Percentiles rank a stretch among this genome's conserved stretches.
phyloP scores from a whole-genome alignment of 371 early-diverging fungal genomes.

The Coemansia sp. region DNA sequence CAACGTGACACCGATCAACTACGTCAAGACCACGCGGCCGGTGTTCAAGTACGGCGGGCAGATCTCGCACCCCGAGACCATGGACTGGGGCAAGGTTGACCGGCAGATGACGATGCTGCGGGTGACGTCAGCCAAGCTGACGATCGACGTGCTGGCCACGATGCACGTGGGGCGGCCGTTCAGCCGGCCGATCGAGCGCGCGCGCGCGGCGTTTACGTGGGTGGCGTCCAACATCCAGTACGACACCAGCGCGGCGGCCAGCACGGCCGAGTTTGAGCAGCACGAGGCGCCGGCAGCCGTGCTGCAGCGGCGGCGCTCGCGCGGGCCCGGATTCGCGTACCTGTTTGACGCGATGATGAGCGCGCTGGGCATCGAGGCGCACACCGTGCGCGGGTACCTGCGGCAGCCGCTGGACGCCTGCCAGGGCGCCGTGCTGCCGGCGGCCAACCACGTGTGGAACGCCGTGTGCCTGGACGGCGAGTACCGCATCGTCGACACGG shows the following conservation, averaged over 20 bases:
- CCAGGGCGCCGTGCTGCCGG: slow-evolving; percentile 46
- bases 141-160: slow-evolving; percentile 44
- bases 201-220: slow-evolving; percentile 51
- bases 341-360: slow-evolving; percentile 49
- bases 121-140: slow-evolving; percentile 37
- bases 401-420: slow-evolving; percentile 49
- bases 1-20: slow-evolving; percentile 42
- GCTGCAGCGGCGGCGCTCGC: slow-evolving; percentile 48
- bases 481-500: slow-evolving; percentile 50
- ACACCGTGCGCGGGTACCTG: slow-evolving; percentile 50
- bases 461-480: slow-evolving; percentile 53
- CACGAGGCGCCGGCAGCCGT: slow-evolving; percentile 43
- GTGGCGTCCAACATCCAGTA: slow-evolving; percentile 48
- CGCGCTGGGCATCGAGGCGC: slow-evolving; percentile 49
- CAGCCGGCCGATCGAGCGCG: slow-evolving; percentile 39
- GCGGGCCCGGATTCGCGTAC: slow-evolving; percentile 53
- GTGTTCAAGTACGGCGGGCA: slow-evolving; percentile 51
- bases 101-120: slow-evolving; percentile 48
- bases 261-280: slow-evolving; percentile 43
- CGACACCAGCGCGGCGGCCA: slow-evolving; percentile 38
- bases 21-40: slow-evolving; percentile 46
- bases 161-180: slow-evolving; percentile 52
- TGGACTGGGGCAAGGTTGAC: slow-evolving; percentile 49
- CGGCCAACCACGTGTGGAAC: slow-evolving; percentile 54
- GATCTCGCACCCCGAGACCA: slow-evolving; percentile 43